Evolutionary conservation across 148 eudicot genomes (phyloP).

Genomic region (Camellia japonica): DNA sequence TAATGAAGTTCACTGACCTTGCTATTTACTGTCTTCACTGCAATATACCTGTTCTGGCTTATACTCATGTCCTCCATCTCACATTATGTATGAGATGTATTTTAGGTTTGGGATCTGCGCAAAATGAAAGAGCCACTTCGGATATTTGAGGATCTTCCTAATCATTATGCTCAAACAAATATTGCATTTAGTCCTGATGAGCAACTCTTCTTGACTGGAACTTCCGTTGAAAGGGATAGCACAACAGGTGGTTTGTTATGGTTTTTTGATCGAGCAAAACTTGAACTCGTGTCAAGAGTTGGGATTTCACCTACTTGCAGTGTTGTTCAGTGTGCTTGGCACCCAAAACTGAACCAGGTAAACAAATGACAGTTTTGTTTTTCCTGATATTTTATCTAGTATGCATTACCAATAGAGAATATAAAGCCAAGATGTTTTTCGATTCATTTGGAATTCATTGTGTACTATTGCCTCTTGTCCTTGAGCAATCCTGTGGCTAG

Average conservation of each 20-base stretch:
- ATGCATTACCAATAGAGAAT: not conserved
- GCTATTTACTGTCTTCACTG: not conserved
- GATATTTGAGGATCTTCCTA: constrained; percentile 84
- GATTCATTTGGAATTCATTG: not conserved
- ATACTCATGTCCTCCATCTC: not conserved
- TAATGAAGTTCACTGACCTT: not conserved
- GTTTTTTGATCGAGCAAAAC: constrained; percentile 72
- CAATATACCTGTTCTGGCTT: not conserved
- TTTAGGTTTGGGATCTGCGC: constrained; percentile 95
- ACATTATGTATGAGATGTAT: constrained; percentile 15
- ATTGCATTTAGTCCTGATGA: constrained; percentile 84
- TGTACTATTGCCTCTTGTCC: not conserved
- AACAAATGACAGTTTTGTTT: constrained; percentile 6
- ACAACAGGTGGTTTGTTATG: constrained; percentile 81
- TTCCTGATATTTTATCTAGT: not conserved
- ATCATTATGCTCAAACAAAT: constrained; percentile 91
- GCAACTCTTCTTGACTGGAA: constrained; percentile 84
- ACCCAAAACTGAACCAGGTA: constrained; percentile 96
- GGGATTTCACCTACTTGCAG: constrained; percentile 86
- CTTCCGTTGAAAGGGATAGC: constrained; percentile 88
- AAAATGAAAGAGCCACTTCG: constrained; percentile 69
- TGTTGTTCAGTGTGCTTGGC: constrained; percentile 99
- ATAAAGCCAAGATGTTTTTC: not conserved
- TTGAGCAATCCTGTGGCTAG: not conserved
- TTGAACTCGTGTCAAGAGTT: constrained; percentile 79